Percentiles rank a stretch among this genome's conserved stretches.
Conservation (phyloP, 345 rosid species). For the Rhodamnia rubescens region DNA sequence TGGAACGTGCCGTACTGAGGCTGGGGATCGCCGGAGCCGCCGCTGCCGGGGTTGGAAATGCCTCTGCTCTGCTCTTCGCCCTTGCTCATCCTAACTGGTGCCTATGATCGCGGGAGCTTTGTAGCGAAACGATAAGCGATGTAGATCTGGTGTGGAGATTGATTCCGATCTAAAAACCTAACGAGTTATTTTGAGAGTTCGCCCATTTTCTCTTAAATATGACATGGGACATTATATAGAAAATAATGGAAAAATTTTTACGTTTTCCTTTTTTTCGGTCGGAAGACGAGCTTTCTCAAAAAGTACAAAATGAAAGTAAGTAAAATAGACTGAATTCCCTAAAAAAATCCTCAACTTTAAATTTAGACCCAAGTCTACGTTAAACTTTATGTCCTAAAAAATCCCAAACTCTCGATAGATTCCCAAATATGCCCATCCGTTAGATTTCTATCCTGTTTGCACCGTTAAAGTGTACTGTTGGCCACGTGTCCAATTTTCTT, state of each 20-base stretch:
- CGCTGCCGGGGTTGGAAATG: background rate
- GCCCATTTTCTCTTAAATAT: too few species aligned
- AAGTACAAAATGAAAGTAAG: background rate
- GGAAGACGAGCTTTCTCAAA: background rate
- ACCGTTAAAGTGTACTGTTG: too few species aligned
- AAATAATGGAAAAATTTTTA: background rate
- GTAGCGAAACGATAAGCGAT: background rate
- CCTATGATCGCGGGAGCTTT: background rate
- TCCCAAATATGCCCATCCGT: too few species aligned
- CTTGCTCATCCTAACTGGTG: background rate
- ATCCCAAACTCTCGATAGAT: too few species aligned
- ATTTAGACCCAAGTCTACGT: too few species aligned
- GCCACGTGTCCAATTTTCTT: too few species aligned
- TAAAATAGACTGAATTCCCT: too few species aligned
- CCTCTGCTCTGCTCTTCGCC: background rate
- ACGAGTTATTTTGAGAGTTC: background rate
- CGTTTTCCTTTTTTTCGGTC: too few species aligned
- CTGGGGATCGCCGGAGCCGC: background rate
- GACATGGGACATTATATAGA: too few species aligned
- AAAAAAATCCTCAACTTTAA: too few species aligned
- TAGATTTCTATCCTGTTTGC: too few species aligned
- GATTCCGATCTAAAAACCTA: background rate
- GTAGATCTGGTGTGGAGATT: background rate
- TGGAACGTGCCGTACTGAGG: constrained; percentile 88
- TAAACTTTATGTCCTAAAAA: too few species aligned